Evolutionary conservation across 345 rosid genomes (phyloP).

Genomic region (Arabidopsis arenosa): DNA sequence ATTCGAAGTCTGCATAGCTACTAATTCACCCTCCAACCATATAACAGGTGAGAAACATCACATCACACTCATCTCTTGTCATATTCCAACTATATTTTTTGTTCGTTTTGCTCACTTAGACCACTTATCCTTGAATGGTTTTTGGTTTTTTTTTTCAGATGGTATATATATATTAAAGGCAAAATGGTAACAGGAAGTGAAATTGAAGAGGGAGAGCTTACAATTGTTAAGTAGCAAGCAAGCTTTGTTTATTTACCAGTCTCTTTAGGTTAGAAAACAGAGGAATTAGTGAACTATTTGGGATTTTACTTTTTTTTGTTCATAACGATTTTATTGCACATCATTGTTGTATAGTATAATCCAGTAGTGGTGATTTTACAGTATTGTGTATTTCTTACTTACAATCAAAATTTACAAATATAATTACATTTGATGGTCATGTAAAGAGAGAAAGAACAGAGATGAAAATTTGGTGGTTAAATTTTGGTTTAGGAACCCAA

Average conservation of each 20-base stretch:
- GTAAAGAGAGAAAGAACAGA: neutral
- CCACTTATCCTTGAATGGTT: neutral
- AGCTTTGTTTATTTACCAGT: conserved; percentile 17
- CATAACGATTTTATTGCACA: conserved; percentile 30
- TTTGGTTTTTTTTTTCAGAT: conserved; percentile 27
- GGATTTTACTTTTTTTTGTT: conserved; percentile 1
- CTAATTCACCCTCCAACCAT: conserved; percentile 34
- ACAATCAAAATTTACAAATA: conserved; percentile 11
- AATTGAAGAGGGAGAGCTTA: conserved; percentile 29
- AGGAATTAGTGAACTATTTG: conserved; percentile 19
- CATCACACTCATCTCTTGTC: conserved; percentile 1
- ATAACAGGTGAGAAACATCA: conserved; percentile 32
- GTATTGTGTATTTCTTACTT: conserved; percentile 9
- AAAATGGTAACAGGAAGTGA: conserved; percentile 13
- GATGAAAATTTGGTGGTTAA: neutral
- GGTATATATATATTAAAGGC: conserved; percentile 6
- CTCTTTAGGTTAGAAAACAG: conserved; percentile 34
- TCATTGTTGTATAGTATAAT: conserved; percentile 27
- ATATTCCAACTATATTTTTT: neutral
- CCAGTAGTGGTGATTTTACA: conserved; percentile 17
- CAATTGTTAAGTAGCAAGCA: conserved; percentile 20
- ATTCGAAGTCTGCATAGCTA: conserved; percentile 26
- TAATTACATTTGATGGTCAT: neutral
- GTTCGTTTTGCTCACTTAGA: conserved; percentile 18
- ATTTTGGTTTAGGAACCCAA: neutral